Conservation (phyloP, 495 filamentous ascomycete genomes). For the Aspergillus steynii region DNA sequence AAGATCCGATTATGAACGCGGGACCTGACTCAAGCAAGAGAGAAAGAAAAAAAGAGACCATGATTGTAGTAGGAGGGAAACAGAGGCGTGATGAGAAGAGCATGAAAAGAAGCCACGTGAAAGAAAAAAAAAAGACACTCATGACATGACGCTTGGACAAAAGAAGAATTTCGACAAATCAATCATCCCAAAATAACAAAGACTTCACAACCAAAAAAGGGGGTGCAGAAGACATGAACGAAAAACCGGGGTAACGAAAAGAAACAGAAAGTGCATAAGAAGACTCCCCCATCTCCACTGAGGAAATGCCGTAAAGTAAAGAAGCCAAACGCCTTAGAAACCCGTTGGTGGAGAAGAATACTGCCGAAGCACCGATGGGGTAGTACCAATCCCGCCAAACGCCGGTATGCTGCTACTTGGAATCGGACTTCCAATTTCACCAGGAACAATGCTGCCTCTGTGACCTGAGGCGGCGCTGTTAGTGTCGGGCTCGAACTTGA, state of each 20-base stretch:
- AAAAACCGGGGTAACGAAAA: constrained; percentile 2
- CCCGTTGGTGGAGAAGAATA: constrained; percentile 41
- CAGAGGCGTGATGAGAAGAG: constrained; percentile 4
- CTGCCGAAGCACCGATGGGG: constrained; percentile 41
- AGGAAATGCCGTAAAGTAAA: constrained; percentile 9
- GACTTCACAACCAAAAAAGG: not conserved
- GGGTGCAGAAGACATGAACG: not conserved
- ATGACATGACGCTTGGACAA: constrained; percentile 17
- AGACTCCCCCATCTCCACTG: constrained; percentile 5
- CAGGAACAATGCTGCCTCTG: constrained; percentile 45
- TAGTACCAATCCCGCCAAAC: constrained; percentile 40
- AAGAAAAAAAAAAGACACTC: constrained; percentile 4
- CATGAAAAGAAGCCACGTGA: constrained; percentile 1
- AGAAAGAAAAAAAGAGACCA: not conserved
- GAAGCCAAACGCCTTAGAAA: constrained; percentile 30
- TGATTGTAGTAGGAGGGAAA: not conserved
- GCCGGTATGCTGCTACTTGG: constrained; percentile 43
- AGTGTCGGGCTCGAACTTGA: constrained; percentile 63
- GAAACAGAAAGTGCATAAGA: not conserved
- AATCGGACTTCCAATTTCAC: constrained; percentile 54
- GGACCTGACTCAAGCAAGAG: constrained; percentile 15
- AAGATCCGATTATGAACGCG: constrained; percentile 22
- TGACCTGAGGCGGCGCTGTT: constrained; percentile 41
- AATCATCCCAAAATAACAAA: constrained; percentile 14
- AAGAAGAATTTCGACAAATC: constrained; percentile 8